Evolutionary conservation across 768 basidiomycete genomes (phyloP), one percentile per base, ranked within the genome.

Genomic region (Macrolepiota dolichaula): DNA sequence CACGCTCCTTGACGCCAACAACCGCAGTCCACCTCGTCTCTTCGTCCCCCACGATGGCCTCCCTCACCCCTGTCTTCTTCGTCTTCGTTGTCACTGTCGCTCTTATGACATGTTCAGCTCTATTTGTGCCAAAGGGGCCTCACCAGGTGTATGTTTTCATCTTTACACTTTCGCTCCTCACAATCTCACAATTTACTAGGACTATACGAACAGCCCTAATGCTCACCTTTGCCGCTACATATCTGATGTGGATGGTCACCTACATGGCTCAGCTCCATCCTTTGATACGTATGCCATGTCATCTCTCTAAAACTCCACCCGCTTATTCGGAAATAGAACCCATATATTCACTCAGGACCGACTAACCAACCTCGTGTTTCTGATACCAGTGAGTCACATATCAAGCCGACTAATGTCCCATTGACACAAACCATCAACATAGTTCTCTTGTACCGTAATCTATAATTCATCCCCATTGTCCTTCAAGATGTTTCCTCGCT

Each of bases 181-280:
- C 29, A 10, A 13, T 4, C 49, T 38, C 4, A 37, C 25, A 22
- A 22, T 29, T 35, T n/a, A 44, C 44, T 73, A 98, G 96, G 61
- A 83, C 95, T 55, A 83, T 95, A 64, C 89, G 96, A 66, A 90
- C 94, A 1, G 83, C 82, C 63, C 70, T 94, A 51, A 79, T 93
- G 77, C 83, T 98, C 63, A 83, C 91, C 2, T 74, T 98, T 17
- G 78, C 85, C 2, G 89, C 84, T 58, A 96, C 92, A 75, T 98
- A 95, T 77, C 84, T 98, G 67, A 88, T 98, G 87, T 98, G 96
- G 96, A 89, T 89, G 77, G 85, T 96, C 69, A 95, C 96, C n/a
- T 98, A 96, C 75, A 81, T 97, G 71, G 94, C 95, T 0, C 96
- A 98, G 70, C 73, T 97, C 54, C 87, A 98, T 70, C 96, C 96